Conservation (phyloP, 805 yeast species). For the Blastobotrys muscicola region DNA sequence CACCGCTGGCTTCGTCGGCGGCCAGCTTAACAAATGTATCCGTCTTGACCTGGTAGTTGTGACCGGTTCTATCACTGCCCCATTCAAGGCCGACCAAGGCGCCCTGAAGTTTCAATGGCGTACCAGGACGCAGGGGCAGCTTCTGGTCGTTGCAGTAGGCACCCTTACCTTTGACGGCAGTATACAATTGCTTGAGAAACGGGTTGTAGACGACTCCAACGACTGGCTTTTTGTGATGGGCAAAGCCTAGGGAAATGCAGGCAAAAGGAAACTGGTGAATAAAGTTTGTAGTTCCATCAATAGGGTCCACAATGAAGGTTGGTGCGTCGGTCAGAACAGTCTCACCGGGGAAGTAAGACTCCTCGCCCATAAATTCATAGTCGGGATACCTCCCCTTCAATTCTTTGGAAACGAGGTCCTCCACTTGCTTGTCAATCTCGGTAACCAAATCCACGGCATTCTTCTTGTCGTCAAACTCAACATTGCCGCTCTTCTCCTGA, state of each 20-base stretch:
- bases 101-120: constrained; percentile 38
- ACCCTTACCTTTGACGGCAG: constrained; percentile 48
- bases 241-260: constrained; percentile 52
- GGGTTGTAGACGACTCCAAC: constrained; percentile 67
- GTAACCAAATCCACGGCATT: constrained; percentile 57
- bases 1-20: constrained; percentile 33
- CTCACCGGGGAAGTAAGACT: constrained; percentile 42
- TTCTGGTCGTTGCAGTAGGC: constrained; percentile 39
- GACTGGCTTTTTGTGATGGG: constrained; percentile 38
- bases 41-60: constrained; percentile 41
- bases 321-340: constrained; percentile 42
- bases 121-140: constrained; percentile 30
- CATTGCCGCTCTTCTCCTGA: constrained; percentile 39
- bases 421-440: constrained; percentile 49
- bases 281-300: constrained; percentile 59
- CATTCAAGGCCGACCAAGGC: constrained; percentile 51
- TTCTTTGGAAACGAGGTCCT: constrained; percentile 30
- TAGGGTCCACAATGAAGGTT: constrained; percentile 56
- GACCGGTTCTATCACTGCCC: constrained; percentile 49
- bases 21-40: constrained; percentile 39
- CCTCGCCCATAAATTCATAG: constrained; percentile 53
- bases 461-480: constrained; percentile 43
- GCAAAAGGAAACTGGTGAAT: constrained; percentile 53
- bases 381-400: constrained; percentile 35
- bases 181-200: constrained; percentile 41